Percentiles rank a stretch among this genome's conserved stretches.
Evolutionary conservation across 352 stramenopile genomes (phyloP).

Genomic region (Poterioochromonas sp.): DNA sequence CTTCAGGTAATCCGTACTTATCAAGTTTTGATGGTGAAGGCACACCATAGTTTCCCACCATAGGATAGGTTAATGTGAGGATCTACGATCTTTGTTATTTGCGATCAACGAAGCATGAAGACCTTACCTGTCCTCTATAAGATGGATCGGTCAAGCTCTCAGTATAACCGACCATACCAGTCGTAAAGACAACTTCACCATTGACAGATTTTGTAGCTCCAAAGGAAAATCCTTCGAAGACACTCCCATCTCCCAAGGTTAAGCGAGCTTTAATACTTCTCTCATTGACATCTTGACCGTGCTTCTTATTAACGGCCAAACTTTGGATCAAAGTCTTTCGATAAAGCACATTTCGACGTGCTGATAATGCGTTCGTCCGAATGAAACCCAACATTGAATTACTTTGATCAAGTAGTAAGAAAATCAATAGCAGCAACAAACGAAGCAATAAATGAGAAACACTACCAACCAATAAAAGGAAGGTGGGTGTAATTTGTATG

Average conservation of each 20-base stretch:
- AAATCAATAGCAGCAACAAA: too few species aligned
- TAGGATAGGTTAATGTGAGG: constrained; percentile 87
- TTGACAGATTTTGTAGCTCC: constrained; percentile 73
- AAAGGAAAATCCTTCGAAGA: constrained; percentile 69
- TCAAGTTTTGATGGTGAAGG: constrained; percentile 70
- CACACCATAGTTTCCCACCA: constrained; percentile 97
- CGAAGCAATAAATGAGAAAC: too few species aligned
- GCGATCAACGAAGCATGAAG: background rate
- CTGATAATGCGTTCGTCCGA: too few species aligned
- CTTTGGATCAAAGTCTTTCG: too few species aligned
- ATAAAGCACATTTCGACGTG: too few species aligned
- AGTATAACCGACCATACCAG: constrained; percentile 85
- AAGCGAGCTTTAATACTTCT: background rate
- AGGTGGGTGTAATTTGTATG: too few species aligned
- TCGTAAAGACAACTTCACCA: constrained; percentile 95
- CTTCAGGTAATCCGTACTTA: constrained; percentile 80
- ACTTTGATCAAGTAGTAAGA: too few species aligned
- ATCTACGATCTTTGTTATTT: constrained; percentile 82
- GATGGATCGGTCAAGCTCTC: constrained; percentile 95
- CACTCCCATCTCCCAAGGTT: background rate
- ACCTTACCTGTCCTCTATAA: background rate
- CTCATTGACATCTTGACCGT: background rate
- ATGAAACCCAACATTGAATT: too few species aligned
- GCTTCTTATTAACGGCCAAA: background rate
- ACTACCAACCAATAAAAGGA: too few species aligned